Conservation (phyloP, 2,329 filamentous ascomycete genomes). For the Gnomoniopsis smithogilvyi region DNA sequence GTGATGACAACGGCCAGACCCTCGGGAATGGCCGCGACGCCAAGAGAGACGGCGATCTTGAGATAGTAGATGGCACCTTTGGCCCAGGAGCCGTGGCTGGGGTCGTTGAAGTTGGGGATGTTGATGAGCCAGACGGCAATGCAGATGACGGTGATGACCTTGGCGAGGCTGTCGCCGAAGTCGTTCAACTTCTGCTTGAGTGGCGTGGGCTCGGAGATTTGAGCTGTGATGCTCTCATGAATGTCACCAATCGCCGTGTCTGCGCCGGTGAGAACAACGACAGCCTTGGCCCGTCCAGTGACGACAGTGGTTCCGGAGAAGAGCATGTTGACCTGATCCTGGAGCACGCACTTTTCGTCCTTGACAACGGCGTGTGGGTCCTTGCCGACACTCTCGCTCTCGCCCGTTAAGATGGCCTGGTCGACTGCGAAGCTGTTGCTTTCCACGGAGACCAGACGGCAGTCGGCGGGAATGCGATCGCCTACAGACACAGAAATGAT, state of each 20-base stretch:
- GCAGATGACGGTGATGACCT: slow-evolving; percentile 97
- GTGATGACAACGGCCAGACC: slow-evolving; percentile 97
- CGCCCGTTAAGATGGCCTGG: slow-evolving; percentile 94
- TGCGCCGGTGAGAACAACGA: slow-evolving; percentile 86
- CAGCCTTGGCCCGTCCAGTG: slow-evolving; percentile 84
- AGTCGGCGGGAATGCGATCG: slow-evolving; percentile 92
- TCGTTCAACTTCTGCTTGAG: slow-evolving; percentile 99
- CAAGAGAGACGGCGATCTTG: slow-evolving; percentile 97
- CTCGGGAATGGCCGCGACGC: slow-evolving; percentile 96
- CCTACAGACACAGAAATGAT: slow-evolving; percentile 85
- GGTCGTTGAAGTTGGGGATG: slow-evolving; percentile 93
- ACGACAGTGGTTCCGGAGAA: slow-evolving; percentile 98
- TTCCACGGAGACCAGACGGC: slow-evolving; percentile 81
- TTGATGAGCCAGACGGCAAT: slow-evolving; percentile 98
- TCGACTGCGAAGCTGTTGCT: slow-evolving; percentile 98
- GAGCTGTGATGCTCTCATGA: slow-evolving; percentile 95
- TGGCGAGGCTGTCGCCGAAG: slow-evolving; percentile 92
- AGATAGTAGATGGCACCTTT: slow-evolving; percentile 99
- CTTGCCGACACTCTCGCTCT: slow-evolving; percentile 96
- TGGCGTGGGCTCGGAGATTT: slow-evolving; percentile 96
- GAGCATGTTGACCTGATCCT: slow-evolving; percentile 96
- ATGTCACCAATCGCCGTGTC: slow-evolving; percentile 97
- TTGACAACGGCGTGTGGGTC: slow-evolving; percentile 63
- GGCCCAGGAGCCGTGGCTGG: slow-evolving; percentile 86
- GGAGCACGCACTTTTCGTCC: slow-evolving; percentile 85